Evolutionary conservation across 192 early-diverging fungal genomes (phyloP), one percentile per base, ranked within the genome.

Genomic region (Backusella australiensis): DNA sequence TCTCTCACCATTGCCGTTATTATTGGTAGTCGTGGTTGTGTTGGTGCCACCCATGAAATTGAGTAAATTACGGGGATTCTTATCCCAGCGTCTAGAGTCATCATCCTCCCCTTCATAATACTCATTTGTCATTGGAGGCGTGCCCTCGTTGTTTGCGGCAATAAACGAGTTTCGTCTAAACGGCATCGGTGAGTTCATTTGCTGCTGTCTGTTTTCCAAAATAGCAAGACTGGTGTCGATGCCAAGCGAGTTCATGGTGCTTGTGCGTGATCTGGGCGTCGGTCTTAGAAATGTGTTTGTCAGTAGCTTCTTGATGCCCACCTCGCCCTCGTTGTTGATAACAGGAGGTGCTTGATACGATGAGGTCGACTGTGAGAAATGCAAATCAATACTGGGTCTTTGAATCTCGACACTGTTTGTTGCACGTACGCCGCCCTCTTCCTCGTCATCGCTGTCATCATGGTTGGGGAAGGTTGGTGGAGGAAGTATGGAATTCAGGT

Each of bases 91-190:
- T 46, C 72, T 65, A 8, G 78, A 78, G 32, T 86, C 84, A 19
- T 86, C 86, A 32, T 91, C 90, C n/a, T 91, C 90, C 0, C 81
- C 86, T 26, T 79, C 85, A 84, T 68, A 79, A 65, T 66, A 79
- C 17, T 79, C 80, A 59, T 63, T 67, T 34, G 56, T 69, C 14
- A 77, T 38, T 2, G 74, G 35, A 32, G 68, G 72, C 1, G 69
- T 59, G 4, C 72, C 73, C 12, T 67, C 79, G 17, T 69, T 69
- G 67, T 81, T 77, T 12, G 26, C 39, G 1, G 32, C 67, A 21
- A 79, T 53, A 17, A 75, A 38, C 9, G 78, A 79, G 26, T 79
- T 79, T n/a, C 78, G 72, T 1, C 78, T 49, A 39, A 79, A 79
- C 1, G 78, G 78, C 65, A 79, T 67, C 12, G 78, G 73, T 21